A percentile compares a stretch with the other conserved stretches of the same genome.
phyloP scores from a whole-genome alignment of 108 stramenopile genomes.

The Nannochloropsis salina region DNA sequence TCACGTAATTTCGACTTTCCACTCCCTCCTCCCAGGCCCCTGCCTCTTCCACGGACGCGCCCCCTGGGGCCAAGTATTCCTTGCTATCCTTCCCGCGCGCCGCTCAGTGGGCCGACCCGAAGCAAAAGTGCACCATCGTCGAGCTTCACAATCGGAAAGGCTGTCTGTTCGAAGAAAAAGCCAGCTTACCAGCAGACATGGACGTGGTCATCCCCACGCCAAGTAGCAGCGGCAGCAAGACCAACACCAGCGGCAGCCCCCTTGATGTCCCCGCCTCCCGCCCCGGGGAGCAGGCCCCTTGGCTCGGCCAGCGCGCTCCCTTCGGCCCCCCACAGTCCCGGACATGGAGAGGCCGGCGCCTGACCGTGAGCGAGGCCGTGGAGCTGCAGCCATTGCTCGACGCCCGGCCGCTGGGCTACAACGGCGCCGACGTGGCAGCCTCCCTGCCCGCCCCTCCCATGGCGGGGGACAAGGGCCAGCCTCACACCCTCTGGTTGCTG shows the following conservation, averaged over 20 bases:
- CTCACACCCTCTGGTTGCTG: neutral
- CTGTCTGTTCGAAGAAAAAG: neutral
- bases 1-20: no score
- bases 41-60: no score
- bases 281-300: neutral
- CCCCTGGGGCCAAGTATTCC: neutral
- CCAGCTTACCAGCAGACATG: neutral
- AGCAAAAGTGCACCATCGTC: neutral
- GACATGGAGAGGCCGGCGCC: neutral
- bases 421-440: neutral
- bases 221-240: neutral
- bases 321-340: neutral
- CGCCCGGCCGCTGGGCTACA: neutral
- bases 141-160: slow-evolving; percentile 18
- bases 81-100: neutral
- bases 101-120: neutral
- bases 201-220: neutral
- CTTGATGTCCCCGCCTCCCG: neutral
- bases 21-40: no score
- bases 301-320: no score
- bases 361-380: neutral
- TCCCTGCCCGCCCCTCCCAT: neutral
- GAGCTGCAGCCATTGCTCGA: neutral
- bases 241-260: neutral
- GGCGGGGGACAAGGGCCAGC: neutral